These are phyloP conservation scores for Athelia sp. DNA, from an alignment of 1,284 basidiomycete species.

Conservation along the genomic window DNA sequence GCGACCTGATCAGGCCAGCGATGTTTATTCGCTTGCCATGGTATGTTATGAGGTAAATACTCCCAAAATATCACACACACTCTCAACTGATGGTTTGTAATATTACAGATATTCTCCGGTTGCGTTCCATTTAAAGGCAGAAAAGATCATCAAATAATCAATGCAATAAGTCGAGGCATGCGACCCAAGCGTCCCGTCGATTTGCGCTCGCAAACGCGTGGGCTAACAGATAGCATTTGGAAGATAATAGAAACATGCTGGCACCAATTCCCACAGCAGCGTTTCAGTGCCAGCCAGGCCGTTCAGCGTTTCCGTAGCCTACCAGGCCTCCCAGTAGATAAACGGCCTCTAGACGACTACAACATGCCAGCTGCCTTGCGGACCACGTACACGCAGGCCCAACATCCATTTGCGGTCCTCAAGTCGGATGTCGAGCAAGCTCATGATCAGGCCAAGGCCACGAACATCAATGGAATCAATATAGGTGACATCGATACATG, in stretches of 20 bases:
- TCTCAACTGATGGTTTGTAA: not conserved
- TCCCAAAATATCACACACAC: not conserved
- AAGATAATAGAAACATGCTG: not conserved
- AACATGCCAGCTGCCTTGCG: too few relatives aligned
- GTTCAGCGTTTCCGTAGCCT: not conserved
- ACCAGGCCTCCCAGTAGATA: not conserved
- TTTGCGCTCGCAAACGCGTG: not conserved
- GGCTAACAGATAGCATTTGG: not conserved
- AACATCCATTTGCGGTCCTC: too few relatives aligned
- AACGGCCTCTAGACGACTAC: not conserved
- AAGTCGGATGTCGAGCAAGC: too few relatives aligned
- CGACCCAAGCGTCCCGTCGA: not conserved
- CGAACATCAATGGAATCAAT: too few relatives aligned
- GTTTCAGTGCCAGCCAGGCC: too few relatives aligned
- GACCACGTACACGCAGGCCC: too few relatives aligned
- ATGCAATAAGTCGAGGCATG: not conserved
- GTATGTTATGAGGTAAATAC: conserved; percentile 19
- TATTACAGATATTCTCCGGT: not conserved
- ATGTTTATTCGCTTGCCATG: conserved; percentile 23
- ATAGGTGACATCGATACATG: too few relatives aligned
- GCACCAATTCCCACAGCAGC: not conserved
- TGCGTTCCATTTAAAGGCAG: not conserved
- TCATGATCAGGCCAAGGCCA: too few relatives aligned
- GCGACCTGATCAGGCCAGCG: conserved; percentile 13
- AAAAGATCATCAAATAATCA: not conserved